Percentiles rank a stretch among this genome's conserved stretches.
phyloP scores from a whole-genome alignment of 2,329 filamentous ascomycete species.

The Fusarium sp. region DNA sequence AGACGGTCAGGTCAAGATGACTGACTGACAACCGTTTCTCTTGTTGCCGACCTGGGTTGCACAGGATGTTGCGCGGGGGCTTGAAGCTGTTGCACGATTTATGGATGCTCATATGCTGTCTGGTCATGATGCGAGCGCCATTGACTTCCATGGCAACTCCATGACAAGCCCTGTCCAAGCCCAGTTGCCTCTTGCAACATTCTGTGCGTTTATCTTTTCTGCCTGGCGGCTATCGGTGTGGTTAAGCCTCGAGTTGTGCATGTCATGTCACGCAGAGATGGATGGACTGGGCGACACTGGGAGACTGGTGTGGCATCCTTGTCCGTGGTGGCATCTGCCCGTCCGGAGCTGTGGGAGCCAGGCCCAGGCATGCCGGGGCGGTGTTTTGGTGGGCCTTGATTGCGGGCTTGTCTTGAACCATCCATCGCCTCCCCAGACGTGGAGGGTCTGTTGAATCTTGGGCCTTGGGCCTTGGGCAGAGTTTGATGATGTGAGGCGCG shows the following conservation, averaged over 20 bases:
- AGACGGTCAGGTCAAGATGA: constrained; percentile 9
- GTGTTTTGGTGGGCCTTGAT: constrained; percentile 43
- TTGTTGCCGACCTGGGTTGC: constrained; percentile 7
- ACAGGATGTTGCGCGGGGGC: constrained; percentile 25
- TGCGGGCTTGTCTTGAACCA: constrained; percentile 35
- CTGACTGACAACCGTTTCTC: constrained; percentile 20
- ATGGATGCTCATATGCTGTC: constrained; percentile 18
- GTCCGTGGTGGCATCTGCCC: constrained; percentile 41
- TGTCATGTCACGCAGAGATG: constrained; percentile 45
- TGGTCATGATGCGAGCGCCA: constrained; percentile 41
- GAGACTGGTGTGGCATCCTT: constrained; percentile 38
- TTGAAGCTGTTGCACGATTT: constrained; percentile 26
- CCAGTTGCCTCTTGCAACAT: constrained; percentile 6
- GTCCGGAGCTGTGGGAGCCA: constrained; percentile 41
- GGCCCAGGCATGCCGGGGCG: constrained; percentile 40
- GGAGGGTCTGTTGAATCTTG: not conserved
- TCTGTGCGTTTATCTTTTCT: constrained; percentile 22
- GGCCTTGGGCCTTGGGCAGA: not conserved
- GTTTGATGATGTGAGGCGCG: constrained; percentile 8
- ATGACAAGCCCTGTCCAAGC: constrained; percentile 9
- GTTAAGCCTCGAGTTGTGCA: constrained; percentile 34
- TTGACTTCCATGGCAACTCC: constrained; percentile 4
- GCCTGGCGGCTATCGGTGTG: constrained; percentile 32
- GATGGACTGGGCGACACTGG: constrained; percentile 24
- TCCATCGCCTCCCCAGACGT: constrained; percentile 31